Evolutionary conservation across 768 basidiomycete genomes (phyloP), one percentile per base, ranked within the genome.

Genomic region (Candolleomyces efflorescens): DNA sequence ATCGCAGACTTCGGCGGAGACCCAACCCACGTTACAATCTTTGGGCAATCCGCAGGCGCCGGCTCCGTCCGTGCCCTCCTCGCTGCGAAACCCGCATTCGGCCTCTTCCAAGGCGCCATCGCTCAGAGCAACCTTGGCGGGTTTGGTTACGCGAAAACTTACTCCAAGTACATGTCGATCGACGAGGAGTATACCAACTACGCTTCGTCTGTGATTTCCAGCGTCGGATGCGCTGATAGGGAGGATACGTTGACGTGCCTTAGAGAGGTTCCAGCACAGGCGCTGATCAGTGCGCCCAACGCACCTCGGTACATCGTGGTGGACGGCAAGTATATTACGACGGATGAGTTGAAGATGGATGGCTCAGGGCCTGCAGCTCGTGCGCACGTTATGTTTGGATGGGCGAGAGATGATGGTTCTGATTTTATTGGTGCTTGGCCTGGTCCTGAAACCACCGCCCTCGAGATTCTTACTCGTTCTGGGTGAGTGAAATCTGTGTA

Each of bases 1-100:
- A 84, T 88, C 60, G 61, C 60, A n/a, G 70, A 75, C 0, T 89
- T 87, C 57, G 86, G 86, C 2, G 87, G 87, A 12, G 80, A 89
- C 67, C 79, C 81, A 0, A 59, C 61, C 0, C 81, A 78, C 56
- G 83, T 83, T 15, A 81, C 79, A 0, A 73, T 83, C 3, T 57
- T 59, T 38, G 62, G 62, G 2, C 43, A 60, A 43, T 60, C 59
- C 18, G 59, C 62, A 3, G 62, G 62, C 13, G 62, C 53, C 3
- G 58, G 54, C 26, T 58, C 59, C 18, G 56, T 53, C 0, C 47
- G 59, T 2, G 38, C 58, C 4, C 51, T 60, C 9, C 54, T 60
- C 48, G 23, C 57, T 2, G 38, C 59, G 3, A 45, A 56, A 17
- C 38, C 39, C 6, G 54, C 56, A 1, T 50, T 44, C n/a, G 50